phyloP scores from a whole-genome alignment of 192 early-diverging fungal species.

The Backusella tarrabulga region DNA sequence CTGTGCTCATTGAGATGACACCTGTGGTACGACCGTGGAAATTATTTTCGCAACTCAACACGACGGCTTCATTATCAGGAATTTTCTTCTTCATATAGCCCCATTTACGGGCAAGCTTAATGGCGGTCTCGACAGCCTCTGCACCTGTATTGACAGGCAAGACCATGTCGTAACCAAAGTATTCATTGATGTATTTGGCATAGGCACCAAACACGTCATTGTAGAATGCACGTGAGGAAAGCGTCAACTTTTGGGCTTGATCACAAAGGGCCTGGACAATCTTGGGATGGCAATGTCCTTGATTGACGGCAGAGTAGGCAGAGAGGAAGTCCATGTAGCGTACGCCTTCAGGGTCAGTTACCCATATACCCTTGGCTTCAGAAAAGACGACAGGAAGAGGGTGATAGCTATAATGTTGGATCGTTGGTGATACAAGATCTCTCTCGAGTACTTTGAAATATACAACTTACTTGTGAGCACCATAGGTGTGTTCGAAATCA shows the following conservation, averaged over 20 bases:
- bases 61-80: conserved; percentile 72
- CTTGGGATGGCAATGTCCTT: conserved; percentile 95
- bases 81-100: conserved; percentile 92
- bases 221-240: conserved; percentile 96
- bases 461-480: conserved; percentile 84
- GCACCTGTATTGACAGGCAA: conserved; percentile 99
- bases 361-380: conserved; percentile 83
- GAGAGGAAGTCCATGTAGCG: conserved; percentile 88
- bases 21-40: conserved; percentile 97
- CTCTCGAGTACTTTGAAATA: background rate
- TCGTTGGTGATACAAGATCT: background rate
- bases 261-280: conserved; percentile 88
- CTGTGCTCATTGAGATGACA: conserved; percentile 94
- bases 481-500: conserved; percentile 79
- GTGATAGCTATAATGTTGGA: conserved; percentile 69
- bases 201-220: conserved; percentile 91
- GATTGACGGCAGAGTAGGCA: conserved; percentile 86
- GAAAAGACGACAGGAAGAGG: conserved; percentile 93
- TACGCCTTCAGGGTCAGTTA: conserved; percentile 92
- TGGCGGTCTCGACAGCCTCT: conserved; percentile 97
- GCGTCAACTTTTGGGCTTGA: conserved; percentile 81
- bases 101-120: conserved; percentile 98
- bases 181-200: conserved; percentile 89
- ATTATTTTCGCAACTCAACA: conserved; percentile 84
- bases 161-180: conserved; percentile 97